Base-by-base conservation (phyloP, 495 filamentous ascomycete genomes). In the Lepidopterella palustris region DNA sequence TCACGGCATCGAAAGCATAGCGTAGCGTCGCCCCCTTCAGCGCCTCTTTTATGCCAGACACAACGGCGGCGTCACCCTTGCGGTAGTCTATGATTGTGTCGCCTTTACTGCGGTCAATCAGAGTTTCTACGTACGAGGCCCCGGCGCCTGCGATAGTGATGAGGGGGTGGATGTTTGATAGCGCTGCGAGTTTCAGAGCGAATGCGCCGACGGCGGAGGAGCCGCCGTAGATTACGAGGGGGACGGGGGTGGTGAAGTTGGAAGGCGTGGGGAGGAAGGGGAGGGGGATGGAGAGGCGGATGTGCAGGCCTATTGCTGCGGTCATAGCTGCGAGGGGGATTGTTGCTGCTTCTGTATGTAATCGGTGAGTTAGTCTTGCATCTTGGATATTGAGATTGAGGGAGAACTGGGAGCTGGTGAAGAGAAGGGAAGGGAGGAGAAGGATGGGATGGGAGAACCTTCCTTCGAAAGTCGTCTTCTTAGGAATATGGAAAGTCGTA, bases 281-380 rank as follows among this genome's bases (percentile, higher is more conserved):
- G 31, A 81, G 70, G 5, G 88, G 87, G 2, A 92, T 79, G 4
- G 70, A 68, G 9, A 90, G 77, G 2, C 72, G 66, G 26, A 73
- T 67, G 62, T 84, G 87, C 0, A 92, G 71, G 0, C 79, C 87
- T 1, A 89, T 58, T 0, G 84, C 86, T 1, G 86, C 77, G 1
- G 88, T 91, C 84, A 89, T 83, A 26, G 84, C 86, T 3, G 88
- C 87, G 3, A 92, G 77, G 0, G 87, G 88, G 39, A 90, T 76
- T 0, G 87, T 82, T 0, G 88, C 82, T 11, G 81, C 88, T 72
- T 89, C 85, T 80, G 64, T 24, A 42, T 26, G 5, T 11, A 31
- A 26, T 21, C 18, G 25, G 20, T 42, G 25, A 3, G 5, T 32
- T 32, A 54, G 20, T 31, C n/a, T 40, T 54, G 26, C 1, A n/a